A percentile compares a stretch with the other conserved stretches of the same genome.
Evolutionary conservation across 2,329 filamentous ascomycete genomes (phyloP).

Genomic region (Microsporum ferrugineum): DNA sequence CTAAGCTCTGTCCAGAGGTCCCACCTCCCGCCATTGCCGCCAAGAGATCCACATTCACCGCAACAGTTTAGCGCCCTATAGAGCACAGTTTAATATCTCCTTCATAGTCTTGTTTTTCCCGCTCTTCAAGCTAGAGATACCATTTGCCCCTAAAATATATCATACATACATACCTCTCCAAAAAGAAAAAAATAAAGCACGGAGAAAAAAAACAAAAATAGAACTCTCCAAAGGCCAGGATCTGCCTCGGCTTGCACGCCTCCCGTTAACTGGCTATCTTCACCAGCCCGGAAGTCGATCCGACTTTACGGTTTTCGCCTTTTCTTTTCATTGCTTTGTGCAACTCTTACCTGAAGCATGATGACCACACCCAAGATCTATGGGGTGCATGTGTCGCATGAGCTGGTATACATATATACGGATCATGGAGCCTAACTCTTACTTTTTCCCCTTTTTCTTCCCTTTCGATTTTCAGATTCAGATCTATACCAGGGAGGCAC

Average conservation of each 20-base stretch:
- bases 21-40: not conserved
- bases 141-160: not conserved
- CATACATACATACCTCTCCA: not conserved
- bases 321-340: not conserved
- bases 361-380: not conserved
- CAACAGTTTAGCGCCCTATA: not conserved
- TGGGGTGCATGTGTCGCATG: not conserved
- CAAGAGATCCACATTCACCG: not conserved
- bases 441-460: not conserved
- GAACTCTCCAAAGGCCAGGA: not conserved
- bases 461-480: not conserved
- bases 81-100: not conserved
- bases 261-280: not conserved
- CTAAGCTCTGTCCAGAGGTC: not conserved
- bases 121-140: not conserved
- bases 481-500: not conserved
- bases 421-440: not conserved
- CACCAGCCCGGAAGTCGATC: not conserved
- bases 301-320: not conserved
- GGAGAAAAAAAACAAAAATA: constrained; percentile 1
- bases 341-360: not conserved
- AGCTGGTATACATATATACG: constrained; percentile 1
- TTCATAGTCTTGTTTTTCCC: not conserved
- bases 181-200: not conserved
- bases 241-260: not conserved